Conservation (phyloP, 805 yeast genomes). For the Saturnispora galanensis region DNA sequence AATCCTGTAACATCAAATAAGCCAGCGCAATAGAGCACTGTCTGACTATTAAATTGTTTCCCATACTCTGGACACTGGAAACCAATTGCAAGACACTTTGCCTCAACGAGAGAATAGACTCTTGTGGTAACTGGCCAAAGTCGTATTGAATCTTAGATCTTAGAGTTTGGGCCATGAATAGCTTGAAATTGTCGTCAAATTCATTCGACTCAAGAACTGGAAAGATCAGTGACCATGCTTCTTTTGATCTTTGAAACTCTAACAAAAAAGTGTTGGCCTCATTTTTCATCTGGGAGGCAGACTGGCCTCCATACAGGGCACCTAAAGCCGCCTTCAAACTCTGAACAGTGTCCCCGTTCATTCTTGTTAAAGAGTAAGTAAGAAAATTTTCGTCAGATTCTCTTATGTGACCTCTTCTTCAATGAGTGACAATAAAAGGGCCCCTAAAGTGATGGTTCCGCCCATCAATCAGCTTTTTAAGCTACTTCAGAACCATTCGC, state of each 20-base stretch:
- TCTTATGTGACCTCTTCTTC: background rate
- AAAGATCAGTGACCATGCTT: constrained; percentile 72
- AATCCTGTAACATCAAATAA: constrained; percentile 67
- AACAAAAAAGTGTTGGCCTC: constrained; percentile 53
- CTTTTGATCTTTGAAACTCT: constrained; percentile 69
- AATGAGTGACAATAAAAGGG: background rate
- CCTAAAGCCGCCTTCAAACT: constrained; percentile 41
- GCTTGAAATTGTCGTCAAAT: constrained; percentile 42
- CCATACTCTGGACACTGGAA: constrained; percentile 14
- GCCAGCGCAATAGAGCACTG: constrained; percentile 79
- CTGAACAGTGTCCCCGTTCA: constrained; percentile 11
- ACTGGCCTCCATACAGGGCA: constrained; percentile 30
- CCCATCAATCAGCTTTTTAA: constrained; percentile 89
- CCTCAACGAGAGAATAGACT: constrained; percentile 51
- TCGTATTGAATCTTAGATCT: constrained; percentile 81
- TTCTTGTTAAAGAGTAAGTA: background rate
- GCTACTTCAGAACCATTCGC: constrained; percentile 70
- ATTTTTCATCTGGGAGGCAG: constrained; percentile 29
- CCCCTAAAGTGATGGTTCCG: constrained; percentile 51
- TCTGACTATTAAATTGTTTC: constrained; percentile 51
- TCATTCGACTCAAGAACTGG: constrained; percentile 34
- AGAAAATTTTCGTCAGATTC: background rate
- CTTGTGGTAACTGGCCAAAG: constrained; percentile 61
- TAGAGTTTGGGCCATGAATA: constrained; percentile 88
- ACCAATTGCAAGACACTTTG: constrained; percentile 54